A percentile compares a stretch with the other conserved stretches of the same genome.
phyloP scores from a whole-genome alignment of 768 basidiomycete species.

The Russula sp. region DNA sequence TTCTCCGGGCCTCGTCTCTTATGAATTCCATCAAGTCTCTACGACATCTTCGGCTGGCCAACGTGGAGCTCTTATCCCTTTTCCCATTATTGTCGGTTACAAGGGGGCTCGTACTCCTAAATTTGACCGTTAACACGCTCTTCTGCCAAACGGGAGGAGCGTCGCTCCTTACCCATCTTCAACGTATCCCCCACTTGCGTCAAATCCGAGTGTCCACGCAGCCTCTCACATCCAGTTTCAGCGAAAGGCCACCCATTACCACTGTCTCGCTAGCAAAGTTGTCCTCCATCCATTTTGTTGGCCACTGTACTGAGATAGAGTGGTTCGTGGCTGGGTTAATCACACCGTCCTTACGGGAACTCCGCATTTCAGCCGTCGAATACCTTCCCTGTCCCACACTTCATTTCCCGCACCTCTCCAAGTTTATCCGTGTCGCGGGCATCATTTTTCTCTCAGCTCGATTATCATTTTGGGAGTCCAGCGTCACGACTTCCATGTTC shows the following conservation, averaged over 20 bases:
- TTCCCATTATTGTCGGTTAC: background rate
- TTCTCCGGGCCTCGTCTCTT: background rate
- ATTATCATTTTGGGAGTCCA: rapidly evolving
- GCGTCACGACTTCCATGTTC: background rate
- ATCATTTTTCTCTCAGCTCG: background rate
- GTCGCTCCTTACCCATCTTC: background rate
- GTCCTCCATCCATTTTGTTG: background rate
- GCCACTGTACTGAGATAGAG: background rate
- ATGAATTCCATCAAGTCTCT: too few species aligned
- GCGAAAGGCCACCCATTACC: background rate
- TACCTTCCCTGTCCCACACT: background rate
- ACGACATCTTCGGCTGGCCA: background rate
- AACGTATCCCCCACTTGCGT: background rate
- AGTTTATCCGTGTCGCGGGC: background rate
- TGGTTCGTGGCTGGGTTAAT: background rate
- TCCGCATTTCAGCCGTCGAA: background rate
- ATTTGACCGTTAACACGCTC: background rate
- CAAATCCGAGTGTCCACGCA: background rate
- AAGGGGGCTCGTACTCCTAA: background rate
- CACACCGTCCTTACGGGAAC: background rate
- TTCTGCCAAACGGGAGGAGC: too few species aligned
- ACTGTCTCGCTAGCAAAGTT: background rate
- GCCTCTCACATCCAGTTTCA: background rate
- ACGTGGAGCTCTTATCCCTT: background rate
- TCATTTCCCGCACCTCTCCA: background rate